Percentiles rank a stretch among this genome's conserved stretches.
These are phyloP conservation scores for Gigaspora rosea DNA, from an alignment of 192 early-diverging fungal species.

Conservation along the genomic window DNA sequence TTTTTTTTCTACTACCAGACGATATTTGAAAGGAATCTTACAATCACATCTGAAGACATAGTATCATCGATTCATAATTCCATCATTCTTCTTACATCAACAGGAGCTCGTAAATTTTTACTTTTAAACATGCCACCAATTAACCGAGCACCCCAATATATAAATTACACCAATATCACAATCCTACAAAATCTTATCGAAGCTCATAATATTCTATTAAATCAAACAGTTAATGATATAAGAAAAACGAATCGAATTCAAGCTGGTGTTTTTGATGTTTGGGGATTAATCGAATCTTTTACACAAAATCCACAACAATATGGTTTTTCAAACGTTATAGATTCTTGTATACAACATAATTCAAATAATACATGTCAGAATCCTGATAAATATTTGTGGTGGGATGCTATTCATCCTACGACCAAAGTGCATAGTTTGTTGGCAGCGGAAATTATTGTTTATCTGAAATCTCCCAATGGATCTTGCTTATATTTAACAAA, in stretches of 20 bases:
- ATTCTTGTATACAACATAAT: background rate
- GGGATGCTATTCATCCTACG: background rate
- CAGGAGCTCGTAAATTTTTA: background rate
- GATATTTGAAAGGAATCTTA: background rate
- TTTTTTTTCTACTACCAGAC: background rate
- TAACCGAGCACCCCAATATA: background rate
- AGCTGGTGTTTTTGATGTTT: background rate
- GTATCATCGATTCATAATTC: background rate
- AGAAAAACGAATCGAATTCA: background rate
- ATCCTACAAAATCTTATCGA: background rate
- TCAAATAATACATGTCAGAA: background rate
- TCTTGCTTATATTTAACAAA: background rate
- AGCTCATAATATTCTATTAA: background rate
- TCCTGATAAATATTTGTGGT: background rate
- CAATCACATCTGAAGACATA: background rate
- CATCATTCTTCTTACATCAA: background rate
- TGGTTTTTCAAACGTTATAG: background rate
- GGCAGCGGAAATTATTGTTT: background rate
- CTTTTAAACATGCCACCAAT: background rate
- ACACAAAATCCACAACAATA: background rate
- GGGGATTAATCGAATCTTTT: background rate
- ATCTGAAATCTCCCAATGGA: background rate
- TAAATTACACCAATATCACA: background rate
- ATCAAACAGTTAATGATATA: background rate
- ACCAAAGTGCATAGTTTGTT: background rate